These are phyloP conservation scores for Hypsizygus ulmarius DNA, from an alignment of 1,284 basidiomycete genomes.

Conservation along the genomic window DNA sequence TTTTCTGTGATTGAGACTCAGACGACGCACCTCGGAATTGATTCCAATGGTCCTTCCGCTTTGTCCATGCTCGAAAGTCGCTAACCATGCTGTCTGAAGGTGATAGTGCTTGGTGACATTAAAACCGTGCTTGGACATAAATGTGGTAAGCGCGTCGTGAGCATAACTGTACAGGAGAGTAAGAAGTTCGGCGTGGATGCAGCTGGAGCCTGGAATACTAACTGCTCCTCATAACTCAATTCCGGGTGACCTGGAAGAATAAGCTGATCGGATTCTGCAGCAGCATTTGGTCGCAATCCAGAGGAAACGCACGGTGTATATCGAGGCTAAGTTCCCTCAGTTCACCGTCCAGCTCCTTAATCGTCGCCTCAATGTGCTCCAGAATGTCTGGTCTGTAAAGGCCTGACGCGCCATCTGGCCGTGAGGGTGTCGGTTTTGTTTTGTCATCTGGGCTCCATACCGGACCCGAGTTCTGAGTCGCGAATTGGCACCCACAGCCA, in stretches of 20 bases:
- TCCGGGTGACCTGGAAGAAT: constrained; percentile 54
- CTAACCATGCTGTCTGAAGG: constrained; percentile 71
- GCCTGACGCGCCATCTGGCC: constrained; percentile 24
- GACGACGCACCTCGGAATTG: constrained; percentile 57
- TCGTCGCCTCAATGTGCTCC: constrained; percentile 52
- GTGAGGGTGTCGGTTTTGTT: constrained; percentile 24
- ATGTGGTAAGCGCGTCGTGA: constrained; percentile 53
- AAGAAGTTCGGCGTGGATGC: neutral
- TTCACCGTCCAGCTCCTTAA: constrained; percentile 53
- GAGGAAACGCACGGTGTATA: constrained; percentile 52
- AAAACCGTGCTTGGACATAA: constrained; percentile 60
- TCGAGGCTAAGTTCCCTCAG: constrained; percentile 62
- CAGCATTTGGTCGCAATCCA: neutral
- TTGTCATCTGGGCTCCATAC: constrained; percentile 35
- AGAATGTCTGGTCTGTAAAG: constrained; percentile 46
- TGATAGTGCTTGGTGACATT: constrained; percentile 54
- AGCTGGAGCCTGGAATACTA: constrained; percentile 15
- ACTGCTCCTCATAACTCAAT: constrained; percentile 56
- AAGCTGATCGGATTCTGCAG: neutral
- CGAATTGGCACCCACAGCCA: constrained; percentile 17
- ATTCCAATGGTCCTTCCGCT: constrained; percentile 63
- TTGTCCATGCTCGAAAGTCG: constrained; percentile 53
- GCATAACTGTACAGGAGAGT: constrained; percentile 36
- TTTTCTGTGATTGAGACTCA: too few relatives aligned
- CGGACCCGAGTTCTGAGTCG: constrained; percentile 11